phyloP scores from a whole-genome alignment of 371 early-diverging fungal species.

The Choanephora cucurbitarum region DNA sequence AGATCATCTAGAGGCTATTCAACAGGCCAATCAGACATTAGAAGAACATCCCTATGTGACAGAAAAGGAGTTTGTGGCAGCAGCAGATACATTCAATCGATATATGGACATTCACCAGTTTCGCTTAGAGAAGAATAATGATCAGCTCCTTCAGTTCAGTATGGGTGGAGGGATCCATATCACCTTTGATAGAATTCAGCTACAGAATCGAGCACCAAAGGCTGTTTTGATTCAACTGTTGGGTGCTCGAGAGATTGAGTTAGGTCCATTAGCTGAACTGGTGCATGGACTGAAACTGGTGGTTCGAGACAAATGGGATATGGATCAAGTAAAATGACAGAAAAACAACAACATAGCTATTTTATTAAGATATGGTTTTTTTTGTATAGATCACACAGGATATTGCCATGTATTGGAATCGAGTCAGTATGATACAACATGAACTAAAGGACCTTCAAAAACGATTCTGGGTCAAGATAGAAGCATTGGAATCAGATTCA shows the following conservation, averaged over 20 bases:
- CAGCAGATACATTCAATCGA: not conserved
- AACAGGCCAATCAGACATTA: not conserved
- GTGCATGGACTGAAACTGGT: constrained; percentile 6
- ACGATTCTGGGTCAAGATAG: constrained; percentile 9
- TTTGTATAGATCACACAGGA: constrained; percentile 11
- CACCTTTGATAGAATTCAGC: not conserved
- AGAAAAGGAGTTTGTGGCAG: not conserved
- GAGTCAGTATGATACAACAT: constrained; percentile 7
- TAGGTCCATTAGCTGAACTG: constrained; percentile 10
- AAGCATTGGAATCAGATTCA: constrained; percentile 3
- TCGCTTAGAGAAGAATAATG: not conserved
- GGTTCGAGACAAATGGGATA: constrained; percentile 10
- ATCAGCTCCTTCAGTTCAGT: constrained; percentile 1
- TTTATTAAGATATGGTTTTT: no score
- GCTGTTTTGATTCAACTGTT: constrained; percentile 8
- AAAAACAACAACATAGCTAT: no score
- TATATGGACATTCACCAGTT: constrained; percentile 1
- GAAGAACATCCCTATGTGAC: constrained; percentile 1
- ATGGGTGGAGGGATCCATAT: constrained; percentile 8
- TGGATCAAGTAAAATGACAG: constrained; percentile 13
- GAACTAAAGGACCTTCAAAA: constrained; percentile 1
- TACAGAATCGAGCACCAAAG: not conserved
- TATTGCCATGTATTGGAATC: constrained; percentile 13
- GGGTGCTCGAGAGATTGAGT: not conserved
- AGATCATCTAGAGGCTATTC: not conserved